phyloP scores from a whole-genome alignment of 2,329 filamentous ascomycete species.

The Ascochyta koolunga region DNA sequence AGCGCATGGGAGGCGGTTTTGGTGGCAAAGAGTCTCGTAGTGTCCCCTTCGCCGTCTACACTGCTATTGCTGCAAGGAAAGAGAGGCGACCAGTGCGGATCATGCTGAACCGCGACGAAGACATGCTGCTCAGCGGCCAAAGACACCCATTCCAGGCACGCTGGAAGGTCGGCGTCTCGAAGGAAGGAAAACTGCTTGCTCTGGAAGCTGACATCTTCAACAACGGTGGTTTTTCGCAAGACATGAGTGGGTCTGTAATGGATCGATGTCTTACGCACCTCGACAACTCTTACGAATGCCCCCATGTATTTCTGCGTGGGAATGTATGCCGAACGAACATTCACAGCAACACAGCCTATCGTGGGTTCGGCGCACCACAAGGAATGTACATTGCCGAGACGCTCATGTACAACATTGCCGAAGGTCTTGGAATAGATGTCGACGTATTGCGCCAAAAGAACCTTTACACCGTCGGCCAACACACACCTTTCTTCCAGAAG shows the following conservation, averaged over 20 bases:
- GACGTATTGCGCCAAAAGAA: conserved; percentile 83
- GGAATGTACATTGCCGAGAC: conserved; percentile 91
- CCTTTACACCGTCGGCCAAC: conserved; percentile 76
- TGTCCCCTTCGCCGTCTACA: conserved; percentile 79
- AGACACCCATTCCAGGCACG: conserved; percentile 85
- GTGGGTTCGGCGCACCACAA: conserved; percentile 92
- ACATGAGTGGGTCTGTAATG: conserved; percentile 75
- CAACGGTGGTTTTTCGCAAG: conserved; percentile 81
- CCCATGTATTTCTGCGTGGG: conserved; percentile 83
- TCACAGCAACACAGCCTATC: conserved; percentile 94
- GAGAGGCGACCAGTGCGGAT: conserved; percentile 80
- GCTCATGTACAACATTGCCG: conserved; percentile 87
- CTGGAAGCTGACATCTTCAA: conserved; percentile 88
- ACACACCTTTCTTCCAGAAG: conserved; percentile 88
- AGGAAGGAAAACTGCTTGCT: conserved; percentile 88
- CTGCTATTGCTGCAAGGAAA: conserved; percentile 85
- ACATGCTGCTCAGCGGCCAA: conserved; percentile 89
- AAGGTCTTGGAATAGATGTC: conserved; percentile 81
- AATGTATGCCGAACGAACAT: conserved; percentile 92
- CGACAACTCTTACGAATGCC: conserved; percentile 86
- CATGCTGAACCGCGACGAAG: conserved; percentile 95
- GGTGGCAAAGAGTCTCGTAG: conserved; percentile 92
- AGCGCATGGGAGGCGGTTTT: conserved; percentile 89
- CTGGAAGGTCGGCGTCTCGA: conserved; percentile 92
- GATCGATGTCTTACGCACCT: conserved; percentile 85